These are phyloP conservation scores for Spathaspora passalidarum DNA, from an alignment of 805 yeast species.

Conservation along the genomic window DNA sequence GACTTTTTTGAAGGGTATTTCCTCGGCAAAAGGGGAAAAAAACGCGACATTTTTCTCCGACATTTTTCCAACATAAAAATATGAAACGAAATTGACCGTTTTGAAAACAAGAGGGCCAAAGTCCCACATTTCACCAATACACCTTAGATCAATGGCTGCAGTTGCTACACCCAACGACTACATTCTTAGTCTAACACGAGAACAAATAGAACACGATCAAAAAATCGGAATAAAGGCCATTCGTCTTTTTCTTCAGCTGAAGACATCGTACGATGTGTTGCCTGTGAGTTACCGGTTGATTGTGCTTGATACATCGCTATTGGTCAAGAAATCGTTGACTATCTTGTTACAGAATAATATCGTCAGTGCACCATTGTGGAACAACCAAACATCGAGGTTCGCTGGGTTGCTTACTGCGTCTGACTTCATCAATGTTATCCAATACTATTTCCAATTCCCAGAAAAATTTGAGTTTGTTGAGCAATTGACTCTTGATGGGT, in stretches of 20 bases:
- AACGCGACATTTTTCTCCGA: background rate
- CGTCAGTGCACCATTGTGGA: slow-evolving; percentile 97
- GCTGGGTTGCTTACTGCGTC: slow-evolving; percentile 91
- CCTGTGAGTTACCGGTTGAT: slow-evolving; percentile 93
- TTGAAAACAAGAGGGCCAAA: no score
- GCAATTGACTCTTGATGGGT: slow-evolving; percentile 76
- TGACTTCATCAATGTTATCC: slow-evolving; percentile 93
- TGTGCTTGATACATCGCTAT: slow-evolving; percentile 86
- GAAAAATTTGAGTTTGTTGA: slow-evolving; percentile 87
- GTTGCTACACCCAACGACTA: slow-evolving; percentile 41
- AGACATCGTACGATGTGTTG: slow-evolving; percentile 92
- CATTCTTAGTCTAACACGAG: slow-evolving; percentile 36
- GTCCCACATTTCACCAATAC: background rate
- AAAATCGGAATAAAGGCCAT: slow-evolving; percentile 77
- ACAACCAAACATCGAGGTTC: slow-evolving; percentile 78
- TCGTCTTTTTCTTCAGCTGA: slow-evolving; percentile 76
- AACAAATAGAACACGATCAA: slow-evolving; percentile 58
- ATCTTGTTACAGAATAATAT: slow-evolving; percentile 89
- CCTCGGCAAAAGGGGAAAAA: background rate
- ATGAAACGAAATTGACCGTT: background rate
- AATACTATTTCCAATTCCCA: slow-evolving; percentile 86
- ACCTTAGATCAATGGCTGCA: background rate
- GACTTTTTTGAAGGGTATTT: background rate
- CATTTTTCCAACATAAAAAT: slow-evolving; percentile 1
- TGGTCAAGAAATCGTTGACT: slow-evolving; percentile 87